Conservation (phyloP, 768 basidiomycete genomes). For the Suillus luteus region DNA sequence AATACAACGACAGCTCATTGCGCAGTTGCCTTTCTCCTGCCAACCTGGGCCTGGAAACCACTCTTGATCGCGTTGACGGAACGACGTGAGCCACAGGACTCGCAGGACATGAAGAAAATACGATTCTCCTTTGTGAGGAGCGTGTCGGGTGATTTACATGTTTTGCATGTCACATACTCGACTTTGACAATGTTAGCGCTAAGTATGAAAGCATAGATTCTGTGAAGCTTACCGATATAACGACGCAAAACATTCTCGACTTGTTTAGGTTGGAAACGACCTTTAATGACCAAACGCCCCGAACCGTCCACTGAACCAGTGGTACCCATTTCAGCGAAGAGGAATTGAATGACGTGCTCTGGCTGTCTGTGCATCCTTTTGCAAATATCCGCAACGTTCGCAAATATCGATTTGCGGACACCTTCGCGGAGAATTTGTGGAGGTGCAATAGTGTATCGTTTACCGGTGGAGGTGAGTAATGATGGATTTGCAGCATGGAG, state of each 20-base stretch:
- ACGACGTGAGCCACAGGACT: conserved; percentile 86
- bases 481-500: conserved; percentile 95
- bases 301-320: conserved; percentile 93
- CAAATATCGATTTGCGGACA: conserved; percentile 96
- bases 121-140: conserved; percentile 96
- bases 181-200: conserved; percentile 46
- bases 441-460: conserved; percentile 96
- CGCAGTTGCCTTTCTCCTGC: conserved; percentile 72
- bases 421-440: conserved; percentile 94
- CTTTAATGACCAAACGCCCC: conserved; percentile 93
- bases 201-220: not conserved
- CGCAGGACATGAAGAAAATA: conserved; percentile 96
- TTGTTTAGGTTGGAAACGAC: conserved; percentile 97
- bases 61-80: conserved; percentile 98
- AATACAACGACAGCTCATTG: not conserved
- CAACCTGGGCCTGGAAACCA: conserved; percentile 96
- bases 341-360: conserved; percentile 95
- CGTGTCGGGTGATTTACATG: conserved; percentile 98
- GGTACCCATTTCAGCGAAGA: conserved; percentile 98
- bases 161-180: conserved; percentile 99
- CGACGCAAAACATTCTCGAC: conserved; percentile 95
- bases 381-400: conserved; percentile 97
- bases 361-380: conserved; percentile 97
- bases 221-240: conserved; percentile 78
- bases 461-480: conserved; percentile 79